Percentiles rank a stretch among this genome's conserved stretches.
Conservation (phyloP, 2,329 filamentous ascomycete species). For the Ceratocystis lukuohia region DNA sequence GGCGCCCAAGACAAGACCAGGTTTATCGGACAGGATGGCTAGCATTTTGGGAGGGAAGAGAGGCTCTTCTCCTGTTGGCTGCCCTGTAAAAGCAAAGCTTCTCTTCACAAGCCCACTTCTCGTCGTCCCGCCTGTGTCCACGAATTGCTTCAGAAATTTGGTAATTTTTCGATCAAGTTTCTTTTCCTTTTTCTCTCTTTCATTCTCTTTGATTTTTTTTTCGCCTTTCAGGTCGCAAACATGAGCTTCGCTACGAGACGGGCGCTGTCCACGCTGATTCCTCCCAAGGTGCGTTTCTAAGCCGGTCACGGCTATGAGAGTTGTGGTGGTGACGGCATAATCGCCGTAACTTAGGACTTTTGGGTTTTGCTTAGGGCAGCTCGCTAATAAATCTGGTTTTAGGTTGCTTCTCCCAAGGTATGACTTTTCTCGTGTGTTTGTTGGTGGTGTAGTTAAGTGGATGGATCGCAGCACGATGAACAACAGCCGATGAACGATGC, state of each 20-base stretch:
- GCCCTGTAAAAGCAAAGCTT: constrained; percentile 17
- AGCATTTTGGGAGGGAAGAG: constrained; percentile 1
- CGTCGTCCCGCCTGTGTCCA: constrained; percentile 10
- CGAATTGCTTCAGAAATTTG: constrained; percentile 19
- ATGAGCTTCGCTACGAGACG: constrained; percentile 90
- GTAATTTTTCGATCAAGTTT: constrained; percentile 15
- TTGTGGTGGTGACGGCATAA: too few relatives aligned
- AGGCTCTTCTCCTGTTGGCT: background rate
- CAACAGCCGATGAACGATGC: too few relatives aligned
- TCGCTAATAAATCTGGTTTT: background rate
- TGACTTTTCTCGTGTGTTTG: constrained; percentile 28
- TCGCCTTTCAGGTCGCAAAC: constrained; percentile 7
- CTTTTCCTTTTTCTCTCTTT: constrained; percentile 4
- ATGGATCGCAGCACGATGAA: too few relatives aligned
- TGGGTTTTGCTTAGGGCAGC: too few relatives aligned
- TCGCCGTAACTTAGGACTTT: too few relatives aligned
- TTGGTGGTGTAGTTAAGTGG: background rate
- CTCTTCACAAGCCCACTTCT: constrained; percentile 15
- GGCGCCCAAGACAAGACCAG: background rate
- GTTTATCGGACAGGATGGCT: constrained; percentile 12
- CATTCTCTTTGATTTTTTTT: background rate
- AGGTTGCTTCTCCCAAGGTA: constrained; percentile 80
- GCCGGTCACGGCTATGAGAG: too few relatives aligned
- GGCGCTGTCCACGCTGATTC: constrained; percentile 95
- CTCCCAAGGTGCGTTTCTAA: constrained; percentile 67